Conservation (phyloP, 73 alveolate genomes). For the Tetrahymena malaccensis region DNA sequence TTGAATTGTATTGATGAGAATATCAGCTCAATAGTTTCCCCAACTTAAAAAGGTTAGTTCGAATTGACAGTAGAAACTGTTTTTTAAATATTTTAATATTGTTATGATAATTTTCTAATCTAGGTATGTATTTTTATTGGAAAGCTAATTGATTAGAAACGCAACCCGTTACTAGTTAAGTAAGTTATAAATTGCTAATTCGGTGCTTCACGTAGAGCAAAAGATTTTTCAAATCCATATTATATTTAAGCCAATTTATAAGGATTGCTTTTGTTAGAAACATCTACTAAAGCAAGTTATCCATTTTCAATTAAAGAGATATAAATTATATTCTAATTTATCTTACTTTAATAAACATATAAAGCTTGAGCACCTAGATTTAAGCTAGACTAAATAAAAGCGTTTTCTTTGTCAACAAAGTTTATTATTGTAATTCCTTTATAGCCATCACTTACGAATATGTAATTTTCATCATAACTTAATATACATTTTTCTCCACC, state of each 20-base stretch:
- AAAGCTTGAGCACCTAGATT: neutral
- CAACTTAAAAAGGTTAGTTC: neutral
- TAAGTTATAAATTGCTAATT: neutral
- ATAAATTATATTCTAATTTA: neutral
- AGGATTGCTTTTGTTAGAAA: neutral
- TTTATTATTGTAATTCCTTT: neutral
- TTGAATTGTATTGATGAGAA: neutral
- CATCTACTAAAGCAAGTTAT: neutral
- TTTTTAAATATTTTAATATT: neutral
- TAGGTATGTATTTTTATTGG: neutral
- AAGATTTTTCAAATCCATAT: neutral
- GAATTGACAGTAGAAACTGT: neutral
- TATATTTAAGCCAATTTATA: neutral
- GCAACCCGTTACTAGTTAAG: neutral
- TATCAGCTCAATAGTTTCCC: neutral
- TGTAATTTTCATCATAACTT: neutral
- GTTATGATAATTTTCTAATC: neutral
- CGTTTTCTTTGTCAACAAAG: neutral
- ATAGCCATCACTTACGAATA: neutral
- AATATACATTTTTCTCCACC: neutral
- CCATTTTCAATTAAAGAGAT: neutral
- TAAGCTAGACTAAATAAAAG: neutral
- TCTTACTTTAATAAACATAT: neutral
- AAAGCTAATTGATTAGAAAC: neutral
- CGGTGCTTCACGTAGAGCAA: neutral